phyloP scores from a whole-genome alignment of 345 rosid genomes.

The Tarenaya hassleriana region DNA sequence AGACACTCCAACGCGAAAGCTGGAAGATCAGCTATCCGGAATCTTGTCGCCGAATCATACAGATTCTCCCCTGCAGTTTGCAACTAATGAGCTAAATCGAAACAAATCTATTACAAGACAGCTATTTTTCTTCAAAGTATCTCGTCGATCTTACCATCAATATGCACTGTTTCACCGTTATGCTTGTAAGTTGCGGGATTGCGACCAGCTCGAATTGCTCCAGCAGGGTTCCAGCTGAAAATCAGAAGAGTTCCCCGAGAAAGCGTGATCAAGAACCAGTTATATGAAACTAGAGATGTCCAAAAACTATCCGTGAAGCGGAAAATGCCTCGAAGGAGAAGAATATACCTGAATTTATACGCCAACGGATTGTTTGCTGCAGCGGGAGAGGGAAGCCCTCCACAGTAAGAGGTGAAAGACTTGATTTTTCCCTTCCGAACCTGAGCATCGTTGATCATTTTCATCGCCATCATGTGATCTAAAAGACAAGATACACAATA shows the following conservation, averaged over 20 bases:
- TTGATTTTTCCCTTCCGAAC: slow-evolving; percentile 54
- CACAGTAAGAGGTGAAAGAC: slow-evolving; percentile 87
- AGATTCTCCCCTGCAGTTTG: slow-evolving; percentile 54
- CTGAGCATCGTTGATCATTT: slow-evolving; percentile 79
- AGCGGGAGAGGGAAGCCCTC: slow-evolving; percentile 95
- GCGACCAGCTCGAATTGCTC: slow-evolving; percentile 69
- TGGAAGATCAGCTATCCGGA: slow-evolving; percentile 70
- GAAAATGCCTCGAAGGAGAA: not conserved
- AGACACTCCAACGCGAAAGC: slow-evolving; percentile 93
- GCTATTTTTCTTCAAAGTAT: not conserved
- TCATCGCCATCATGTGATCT: slow-evolving; percentile 99
- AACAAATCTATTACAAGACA: not conserved
- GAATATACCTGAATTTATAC: slow-evolving; percentile 75
- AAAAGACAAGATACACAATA: slow-evolving; percentile 24
- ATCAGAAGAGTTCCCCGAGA: slow-evolving; percentile 10
- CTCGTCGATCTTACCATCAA: slow-evolving; percentile 50
- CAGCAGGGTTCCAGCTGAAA: slow-evolving; percentile 92
- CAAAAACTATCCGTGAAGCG: not conserved
- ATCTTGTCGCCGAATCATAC: slow-evolving; percentile 60
- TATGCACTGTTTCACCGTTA: slow-evolving; percentile 43
- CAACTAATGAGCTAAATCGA: slow-evolving; percentile 5
- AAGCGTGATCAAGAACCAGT: slow-evolving; percentile 15
- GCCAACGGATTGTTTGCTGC: slow-evolving; percentile 94
- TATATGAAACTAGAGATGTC: not conserved
- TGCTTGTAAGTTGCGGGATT: slow-evolving; percentile 75